These are phyloP conservation scores for Suillus decipiens DNA, from an alignment of 768 basidiomycete species.

Conservation along the genomic window DNA sequence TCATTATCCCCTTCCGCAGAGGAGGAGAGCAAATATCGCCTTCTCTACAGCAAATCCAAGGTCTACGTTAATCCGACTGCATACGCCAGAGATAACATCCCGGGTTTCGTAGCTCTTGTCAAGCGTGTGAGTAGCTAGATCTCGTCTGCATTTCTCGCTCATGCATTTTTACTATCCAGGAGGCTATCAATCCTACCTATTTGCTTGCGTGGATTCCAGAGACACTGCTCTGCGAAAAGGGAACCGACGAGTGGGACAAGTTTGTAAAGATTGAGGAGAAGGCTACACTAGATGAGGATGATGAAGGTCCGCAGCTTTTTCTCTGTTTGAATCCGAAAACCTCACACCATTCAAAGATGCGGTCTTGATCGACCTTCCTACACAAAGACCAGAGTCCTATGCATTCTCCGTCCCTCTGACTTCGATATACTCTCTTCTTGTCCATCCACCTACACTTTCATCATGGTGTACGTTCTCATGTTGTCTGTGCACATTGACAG, in stretches of 20 bases:
- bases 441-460: conserved; percentile 79
- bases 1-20: conserved; percentile 26
- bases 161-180: conserved; percentile 43
- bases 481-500: conserved; percentile 4
- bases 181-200: conserved; percentile 73
- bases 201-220: conserved; percentile 95
- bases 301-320: conserved; percentile 56
- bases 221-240: conserved; percentile 77
- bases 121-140: conserved; percentile 63
- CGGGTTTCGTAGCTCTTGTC: conserved; percentile 91
- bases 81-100: conserved; percentile 89
- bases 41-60: conserved; percentile 90
- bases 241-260: conserved; percentile 85
- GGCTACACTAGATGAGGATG: conserved; percentile 58
- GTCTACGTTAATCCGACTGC: conserved; percentile 96
- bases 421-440: conserved; percentile 86
- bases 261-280: conserved; percentile 84
- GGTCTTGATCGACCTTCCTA: conserved; percentile 83
- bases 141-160: conserved; percentile 11
- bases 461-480: conserved; percentile 69
- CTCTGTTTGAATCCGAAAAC: conserved; percentile 10
- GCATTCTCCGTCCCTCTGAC: conserved; percentile 94
- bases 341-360: conserved; percentile 51
- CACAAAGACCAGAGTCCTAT: conserved; percentile 84
- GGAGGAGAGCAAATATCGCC: conserved; percentile 64